These are phyloP conservation scores for Podospora australis DNA, from an alignment of 495 filamentous ascomycete species.

Conservation along the genomic window DNA sequence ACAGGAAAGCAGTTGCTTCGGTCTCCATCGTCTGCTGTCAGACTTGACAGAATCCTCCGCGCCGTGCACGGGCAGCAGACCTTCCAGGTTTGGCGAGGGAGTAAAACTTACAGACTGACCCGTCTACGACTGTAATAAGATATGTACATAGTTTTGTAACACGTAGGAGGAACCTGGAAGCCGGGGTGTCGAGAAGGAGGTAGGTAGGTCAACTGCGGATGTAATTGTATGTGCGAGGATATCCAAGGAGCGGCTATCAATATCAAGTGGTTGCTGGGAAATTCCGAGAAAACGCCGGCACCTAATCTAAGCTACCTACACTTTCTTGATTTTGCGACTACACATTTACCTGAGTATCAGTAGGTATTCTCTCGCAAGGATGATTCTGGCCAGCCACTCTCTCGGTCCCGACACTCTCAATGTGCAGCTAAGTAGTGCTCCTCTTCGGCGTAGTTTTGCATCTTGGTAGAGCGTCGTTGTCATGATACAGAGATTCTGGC, in stretches of 20 bases:
- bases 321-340: background rate
- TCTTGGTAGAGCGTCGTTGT: no score
- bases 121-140: no score
- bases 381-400: no score
- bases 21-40: background rate
- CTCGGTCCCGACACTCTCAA: background rate
- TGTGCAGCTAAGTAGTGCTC: background rate
- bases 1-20: background rate
- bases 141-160: background rate
- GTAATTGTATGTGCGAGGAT: conserved; percentile 9
- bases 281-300: conserved; percentile 20
- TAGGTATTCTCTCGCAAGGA: background rate
- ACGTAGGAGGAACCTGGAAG: background rate
- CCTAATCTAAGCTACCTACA: conserved; percentile 2
- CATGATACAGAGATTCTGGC: background rate
- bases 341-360: no score
- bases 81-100: background rate
- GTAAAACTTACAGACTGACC: no score
- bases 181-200: background rate
- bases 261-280: background rate
- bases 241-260: background rate
- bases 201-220: conserved; percentile 2
- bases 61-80: conserved; percentile 5
- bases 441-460: background rate
- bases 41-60: background rate